Evolutionary conservation across 768 basidiomycete genomes (phyloP).

Genomic region (Galerina sulciceps): DNA sequence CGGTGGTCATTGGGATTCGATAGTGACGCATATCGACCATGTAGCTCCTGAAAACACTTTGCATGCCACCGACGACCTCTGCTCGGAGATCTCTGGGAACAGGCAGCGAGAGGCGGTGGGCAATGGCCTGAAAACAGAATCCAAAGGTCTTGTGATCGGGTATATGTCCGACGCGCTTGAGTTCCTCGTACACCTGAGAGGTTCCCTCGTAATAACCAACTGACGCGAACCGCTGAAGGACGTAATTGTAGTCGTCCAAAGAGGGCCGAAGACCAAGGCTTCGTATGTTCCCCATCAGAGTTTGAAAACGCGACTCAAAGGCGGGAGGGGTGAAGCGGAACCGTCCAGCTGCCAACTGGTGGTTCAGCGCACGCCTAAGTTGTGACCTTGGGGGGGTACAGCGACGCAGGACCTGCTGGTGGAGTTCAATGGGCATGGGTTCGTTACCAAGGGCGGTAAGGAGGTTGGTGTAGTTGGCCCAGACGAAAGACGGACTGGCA

Average conservation of each 20-base stretch:
- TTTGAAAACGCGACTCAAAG: slow-evolving; percentile 70
- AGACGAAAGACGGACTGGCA: slow-evolving; percentile 55
- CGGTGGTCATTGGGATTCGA: slow-evolving; percentile 54
- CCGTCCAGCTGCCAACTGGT: slow-evolving; percentile 41
- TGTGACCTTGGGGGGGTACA: slow-evolving; percentile 55
- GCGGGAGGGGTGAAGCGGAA: slow-evolving; percentile 46
- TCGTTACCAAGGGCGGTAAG: slow-evolving; percentile 51
- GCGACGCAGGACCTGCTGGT: slow-evolving; percentile 70
- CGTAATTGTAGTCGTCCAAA: slow-evolving; percentile 75
- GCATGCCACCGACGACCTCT: slow-evolving; percentile 44
- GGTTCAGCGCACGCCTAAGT: slow-evolving; percentile 49
- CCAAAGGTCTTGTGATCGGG: slow-evolving; percentile 64
- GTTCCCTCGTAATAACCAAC: slow-evolving; percentile 71
- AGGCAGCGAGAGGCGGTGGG: slow-evolving; percentile 68
- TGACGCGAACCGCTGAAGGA: slow-evolving; percentile 76
- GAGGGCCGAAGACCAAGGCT: slow-evolving; percentile 48
- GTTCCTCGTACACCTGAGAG: slow-evolving; percentile 63
- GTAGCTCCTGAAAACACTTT: slow-evolving; percentile 51
- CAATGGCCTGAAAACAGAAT: slow-evolving; percentile 70
- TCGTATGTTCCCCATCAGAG: slow-evolving; percentile 73
- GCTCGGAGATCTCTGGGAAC: slow-evolving; percentile 40
- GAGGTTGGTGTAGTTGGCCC: slow-evolving; percentile 66
- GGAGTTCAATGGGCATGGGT: slow-evolving; percentile 63
- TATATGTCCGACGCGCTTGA: slow-evolving; percentile 45
- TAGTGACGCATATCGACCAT: slow-evolving; percentile 60